Percentiles rank a stretch among this genome's conserved stretches.
These are phyloP conservation scores for Nannochloropsis granulata DNA, from an alignment of 108 stramenopile genomes.

Conservation along the genomic window DNA sequence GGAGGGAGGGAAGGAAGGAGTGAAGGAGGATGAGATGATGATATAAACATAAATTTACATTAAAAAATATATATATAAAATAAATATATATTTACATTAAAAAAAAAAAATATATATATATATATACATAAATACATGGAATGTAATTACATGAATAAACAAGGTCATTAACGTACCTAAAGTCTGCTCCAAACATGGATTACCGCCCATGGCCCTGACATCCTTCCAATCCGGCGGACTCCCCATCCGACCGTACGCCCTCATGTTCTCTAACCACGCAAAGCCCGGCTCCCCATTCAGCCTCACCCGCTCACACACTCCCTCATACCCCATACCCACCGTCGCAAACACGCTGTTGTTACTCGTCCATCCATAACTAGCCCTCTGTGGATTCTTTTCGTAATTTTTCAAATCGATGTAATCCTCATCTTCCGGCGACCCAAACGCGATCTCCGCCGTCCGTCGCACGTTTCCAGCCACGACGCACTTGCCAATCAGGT, in stretches of 20 bases:
- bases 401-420: constrained; percentile 37
- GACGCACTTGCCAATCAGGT: constrained; percentile 41
- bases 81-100: too few species aligned
- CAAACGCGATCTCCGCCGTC: constrained; percentile 47
- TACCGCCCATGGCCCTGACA: constrained; percentile 38
- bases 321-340: constrained; percentile 45
- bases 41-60: too few species aligned
- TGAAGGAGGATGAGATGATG: background rate
- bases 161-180: background rate
- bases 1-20: background rate
- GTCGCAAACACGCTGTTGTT: constrained; percentile 41
- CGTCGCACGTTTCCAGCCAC: constrained; percentile 43
- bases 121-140: too few species aligned
- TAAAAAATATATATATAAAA: too few species aligned
- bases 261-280: constrained; percentile 48
- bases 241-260: constrained; percentile 36
- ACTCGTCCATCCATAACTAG: constrained; percentile 38
- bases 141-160: too few species aligned
- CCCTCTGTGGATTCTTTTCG: constrained; percentile 39
- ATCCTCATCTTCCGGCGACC: constrained; percentile 29
- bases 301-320: constrained; percentile 31
- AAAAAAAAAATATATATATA: too few species aligned
- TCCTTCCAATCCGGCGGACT: constrained; percentile 31
- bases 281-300: constrained; percentile 45
- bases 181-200: constrained; percentile 48